phyloP scores from a whole-genome alignment of 768 basidiomycete genomes.

The Pleurotus sapidus region DNA sequence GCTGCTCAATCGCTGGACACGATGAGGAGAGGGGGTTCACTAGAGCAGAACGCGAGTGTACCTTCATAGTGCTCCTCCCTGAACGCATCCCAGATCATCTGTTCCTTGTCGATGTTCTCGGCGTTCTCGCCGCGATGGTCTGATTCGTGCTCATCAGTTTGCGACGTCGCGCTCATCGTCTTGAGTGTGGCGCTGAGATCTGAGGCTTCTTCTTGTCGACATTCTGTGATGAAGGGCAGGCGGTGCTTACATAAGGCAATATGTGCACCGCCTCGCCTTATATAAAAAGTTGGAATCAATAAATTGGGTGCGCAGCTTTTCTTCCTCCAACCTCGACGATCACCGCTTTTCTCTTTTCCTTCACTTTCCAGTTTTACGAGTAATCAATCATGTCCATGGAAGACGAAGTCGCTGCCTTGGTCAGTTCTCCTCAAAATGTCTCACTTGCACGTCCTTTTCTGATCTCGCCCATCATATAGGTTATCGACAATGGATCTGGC shows the following conservation, averaged over 20 bases:
- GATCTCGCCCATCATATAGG: slow-evolving; percentile 35
- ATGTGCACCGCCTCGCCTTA: slow-evolving; percentile 3
- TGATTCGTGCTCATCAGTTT: slow-evolving; percentile 14
- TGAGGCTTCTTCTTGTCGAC: neutral
- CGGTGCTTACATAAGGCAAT: no score
- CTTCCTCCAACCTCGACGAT: slow-evolving; percentile 2
- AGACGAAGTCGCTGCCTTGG: slow-evolving; percentile 62
- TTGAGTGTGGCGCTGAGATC: slow-evolving; percentile 7
- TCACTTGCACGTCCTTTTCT: neutral
- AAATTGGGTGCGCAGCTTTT: neutral
- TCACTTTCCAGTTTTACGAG: slow-evolving; percentile 6
- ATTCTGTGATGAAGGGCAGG: no score
- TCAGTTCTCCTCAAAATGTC: slow-evolving; percentile 18
- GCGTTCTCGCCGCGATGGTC: neutral
- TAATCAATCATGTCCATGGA: slow-evolving; percentile 55
- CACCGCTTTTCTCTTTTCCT: neutral
- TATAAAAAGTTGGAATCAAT: slow-evolving; percentile 4
- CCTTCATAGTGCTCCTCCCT: slow-evolving; percentile 82
- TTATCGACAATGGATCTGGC: slow-evolving; percentile 94
- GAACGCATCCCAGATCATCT: slow-evolving; percentile 70
- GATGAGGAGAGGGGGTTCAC: neutral
- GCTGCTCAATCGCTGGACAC: slow-evolving; percentile 65
- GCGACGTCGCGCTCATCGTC: slow-evolving; percentile 22
- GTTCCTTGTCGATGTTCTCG: slow-evolving; percentile 44
- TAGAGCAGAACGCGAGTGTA: slow-evolving; percentile 16